Base-by-base conservation (phyloP, 192 early-diverging fungal genomes). In the Podila verticillata region DNA sequence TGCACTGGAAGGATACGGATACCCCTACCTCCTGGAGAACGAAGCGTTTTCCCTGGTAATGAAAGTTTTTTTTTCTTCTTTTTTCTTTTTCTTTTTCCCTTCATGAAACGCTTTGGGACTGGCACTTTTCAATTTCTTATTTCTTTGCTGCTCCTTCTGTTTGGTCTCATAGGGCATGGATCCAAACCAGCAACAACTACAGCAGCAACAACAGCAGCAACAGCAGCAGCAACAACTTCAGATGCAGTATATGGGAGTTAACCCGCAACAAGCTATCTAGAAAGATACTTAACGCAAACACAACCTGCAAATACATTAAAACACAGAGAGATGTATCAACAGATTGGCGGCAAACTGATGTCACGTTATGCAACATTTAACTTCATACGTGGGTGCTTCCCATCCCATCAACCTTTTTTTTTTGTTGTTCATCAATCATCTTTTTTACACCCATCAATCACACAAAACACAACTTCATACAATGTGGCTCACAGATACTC, bases 41-140 rank as follows among this genome's bases (percentile, higher is more conserved):
- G 44, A 47, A n/a, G 32, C 63, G 2, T 78, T 70, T 57, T 48
- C 68, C 9, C 4, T 78, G 68, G 74, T 78, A 78, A 31, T 56
- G 36, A 2, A 70, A 39, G 47, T 20, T 24, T 48, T 1, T 19
- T 49, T 63, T 49, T 34, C 48, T 63, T 22, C 62, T 26, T 68
- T 59, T 20, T 24, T 48, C 5, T 19, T 49, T 63, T 49, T 34
- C 48, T 63, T 22, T 67, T 26, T 68, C 32, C 62, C 48, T 61
- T 47, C 3, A 59, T 67, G 29, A 74, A 68, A 51, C 69, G 66
- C 34, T 39, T 39, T 35, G 63, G 59, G 24, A 54, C 24, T 54
- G 10, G 10, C 51, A 12, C 51, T 54, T 24, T 1, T n/a, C n/a
- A n/a, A n/a, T n/a, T n/a, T n/a, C n/a, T n/a, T n/a, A n/a, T 17